These are phyloP conservation scores for Psilocybe subaeruginosa DNA, from an alignment of 768 basidiomycete species.

Conservation along the genomic window DNA sequence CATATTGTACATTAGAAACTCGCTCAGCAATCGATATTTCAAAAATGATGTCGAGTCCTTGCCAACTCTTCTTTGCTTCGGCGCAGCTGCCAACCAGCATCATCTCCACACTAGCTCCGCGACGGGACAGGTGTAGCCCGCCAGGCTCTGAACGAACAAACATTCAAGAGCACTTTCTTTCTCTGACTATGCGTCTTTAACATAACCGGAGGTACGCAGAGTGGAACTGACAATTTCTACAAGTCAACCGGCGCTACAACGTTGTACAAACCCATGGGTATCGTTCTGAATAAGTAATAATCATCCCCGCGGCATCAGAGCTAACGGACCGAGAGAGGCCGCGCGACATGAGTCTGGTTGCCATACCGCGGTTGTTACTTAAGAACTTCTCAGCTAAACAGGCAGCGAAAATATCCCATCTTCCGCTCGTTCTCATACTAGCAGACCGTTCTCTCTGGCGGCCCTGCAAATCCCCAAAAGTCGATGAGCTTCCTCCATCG, in stretches of 20 bases:
- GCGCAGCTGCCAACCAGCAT: background rate
- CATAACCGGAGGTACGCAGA: background rate
- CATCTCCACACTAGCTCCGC: background rate
- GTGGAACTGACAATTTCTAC: background rate
- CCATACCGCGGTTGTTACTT: slow-evolving; percentile 8
- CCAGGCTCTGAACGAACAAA: background rate
- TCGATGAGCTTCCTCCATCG: slow-evolving; percentile 24
- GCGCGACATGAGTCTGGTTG: background rate
- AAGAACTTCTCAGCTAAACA: background rate
- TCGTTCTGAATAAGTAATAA: background rate
- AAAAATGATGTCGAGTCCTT: too few species aligned
- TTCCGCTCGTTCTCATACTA: background rate
- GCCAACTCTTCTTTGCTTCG: background rate
- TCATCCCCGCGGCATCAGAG: background rate
- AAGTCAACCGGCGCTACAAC: background rate
- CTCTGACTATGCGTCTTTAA: background rate
- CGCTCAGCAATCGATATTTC: too few species aligned
- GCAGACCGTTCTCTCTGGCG: background rate
- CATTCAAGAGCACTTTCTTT: background rate
- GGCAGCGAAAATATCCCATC: background rate
- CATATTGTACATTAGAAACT: background rate
- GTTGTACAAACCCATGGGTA: background rate
- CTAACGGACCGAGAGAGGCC: slow-evolving; percentile 1
- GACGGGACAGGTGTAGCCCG: background rate
- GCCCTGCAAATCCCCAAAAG: slow-evolving; percentile 2